Evolutionary conservation across 2,329 filamentous ascomycete genomes (phyloP).

Genomic region (Neopestalotiopsis sp.): DNA sequence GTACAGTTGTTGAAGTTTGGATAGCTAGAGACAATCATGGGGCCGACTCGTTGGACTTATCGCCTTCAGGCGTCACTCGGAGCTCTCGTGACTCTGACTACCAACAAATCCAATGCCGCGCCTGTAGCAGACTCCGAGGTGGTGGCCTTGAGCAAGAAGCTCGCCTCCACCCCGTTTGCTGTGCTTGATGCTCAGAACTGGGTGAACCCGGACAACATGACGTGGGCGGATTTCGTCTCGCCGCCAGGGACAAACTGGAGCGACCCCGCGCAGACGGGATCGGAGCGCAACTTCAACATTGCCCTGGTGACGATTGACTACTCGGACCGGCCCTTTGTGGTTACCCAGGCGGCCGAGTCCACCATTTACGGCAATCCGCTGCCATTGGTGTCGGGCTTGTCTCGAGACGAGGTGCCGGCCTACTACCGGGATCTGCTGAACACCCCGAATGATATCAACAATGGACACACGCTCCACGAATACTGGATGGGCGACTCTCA

Average conservation of each 20-base stretch:
- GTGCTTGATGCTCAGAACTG: conserved; percentile 57
- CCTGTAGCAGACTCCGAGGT: background rate
- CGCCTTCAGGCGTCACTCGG: background rate
- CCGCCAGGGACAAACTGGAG: conserved; percentile 55
- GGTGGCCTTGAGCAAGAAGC: background rate
- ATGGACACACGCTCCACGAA: conserved; percentile 58
- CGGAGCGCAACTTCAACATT: conserved; percentile 59
- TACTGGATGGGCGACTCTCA: conserved; percentile 63
- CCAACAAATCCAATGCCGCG: background rate
- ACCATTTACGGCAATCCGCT: conserved; percentile 57
- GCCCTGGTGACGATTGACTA: conserved; percentile 59
- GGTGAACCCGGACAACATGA: conserved; percentile 60
- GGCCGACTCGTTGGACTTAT: background rate
- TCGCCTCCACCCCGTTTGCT: conserved; percentile 46
- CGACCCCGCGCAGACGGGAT: conserved; percentile 48
- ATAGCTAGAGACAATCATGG: background rate
- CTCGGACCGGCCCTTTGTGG: conserved; percentile 51
- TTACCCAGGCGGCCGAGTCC: conserved; percentile 49
- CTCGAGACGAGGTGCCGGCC: conserved; percentile 50
- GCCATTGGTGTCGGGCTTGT: conserved; percentile 44
- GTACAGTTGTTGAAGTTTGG: background rate
- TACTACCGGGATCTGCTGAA: conserved; percentile 59
- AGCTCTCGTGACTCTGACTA: background rate
- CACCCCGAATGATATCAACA: conserved; percentile 52
- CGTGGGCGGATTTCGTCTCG: conserved; percentile 51